phyloP scores from a whole-genome alignment of 129 eudicot species.

The Glebionis coronaria region DNA sequence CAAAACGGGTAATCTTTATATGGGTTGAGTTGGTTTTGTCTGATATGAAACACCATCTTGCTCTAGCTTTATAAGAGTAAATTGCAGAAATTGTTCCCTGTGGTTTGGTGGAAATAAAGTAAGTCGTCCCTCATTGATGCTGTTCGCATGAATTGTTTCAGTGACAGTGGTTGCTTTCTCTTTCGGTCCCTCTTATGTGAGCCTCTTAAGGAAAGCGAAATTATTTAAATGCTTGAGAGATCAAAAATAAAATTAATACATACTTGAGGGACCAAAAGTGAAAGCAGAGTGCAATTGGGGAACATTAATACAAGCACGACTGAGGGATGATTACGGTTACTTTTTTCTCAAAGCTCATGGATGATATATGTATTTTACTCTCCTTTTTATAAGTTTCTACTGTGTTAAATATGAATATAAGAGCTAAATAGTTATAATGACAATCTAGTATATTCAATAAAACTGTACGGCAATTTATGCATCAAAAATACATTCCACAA shows the following conservation, averaged over 20 bases:
- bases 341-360: too few species aligned
- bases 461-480: not conserved
- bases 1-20: constrained; percentile 2
- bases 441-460: not conserved
- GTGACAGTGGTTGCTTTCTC: not conserved
- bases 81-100: not conserved
- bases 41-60: not conserved
- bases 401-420: constrained; percentile 1
- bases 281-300: too few species aligned
- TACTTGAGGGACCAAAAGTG: too few species aligned
- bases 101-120: too few species aligned
- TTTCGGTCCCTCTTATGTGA: not conserved
- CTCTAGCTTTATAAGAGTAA: not conserved
- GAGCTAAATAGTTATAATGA: not conserved
- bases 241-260: not conserved
- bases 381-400: not conserved
- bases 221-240: not conserved
- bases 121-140: too few species aligned
- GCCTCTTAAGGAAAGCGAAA: not conserved
- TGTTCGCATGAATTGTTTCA: too few species aligned
- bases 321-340: too few species aligned
- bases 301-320: too few species aligned
- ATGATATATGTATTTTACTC: too few species aligned
- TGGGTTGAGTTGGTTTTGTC: not conserved
- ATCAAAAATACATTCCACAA: not conserved